These are phyloP conservation scores for Venturia oleaginea DNA, from an alignment of 2,329 filamentous ascomycete species.

Conservation along the genomic window DNA sequence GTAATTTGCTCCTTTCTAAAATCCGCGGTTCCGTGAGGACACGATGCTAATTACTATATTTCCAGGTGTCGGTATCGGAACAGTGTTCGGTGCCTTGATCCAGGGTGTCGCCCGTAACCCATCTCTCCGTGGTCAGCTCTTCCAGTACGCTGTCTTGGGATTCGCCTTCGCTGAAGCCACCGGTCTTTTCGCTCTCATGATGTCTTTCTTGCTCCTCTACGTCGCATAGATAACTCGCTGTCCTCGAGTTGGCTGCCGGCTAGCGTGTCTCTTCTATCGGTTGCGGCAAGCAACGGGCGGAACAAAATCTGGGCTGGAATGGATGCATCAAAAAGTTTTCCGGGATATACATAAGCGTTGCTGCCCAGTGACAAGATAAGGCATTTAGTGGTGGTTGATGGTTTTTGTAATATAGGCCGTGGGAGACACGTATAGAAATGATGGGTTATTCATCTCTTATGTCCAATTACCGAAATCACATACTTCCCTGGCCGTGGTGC, in stretches of 20 bases:
- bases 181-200: conserved; percentile 51
- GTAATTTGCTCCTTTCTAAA: not conserved
- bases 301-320: conserved; percentile 6
- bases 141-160: conserved; percentile 91
- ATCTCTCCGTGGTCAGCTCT: conserved; percentile 85
- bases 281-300: conserved; percentile 4
- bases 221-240: conserved; percentile 18
- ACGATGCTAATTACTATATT: not conserved
- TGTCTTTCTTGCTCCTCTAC: conserved; percentile 36
- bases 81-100: conserved; percentile 85
- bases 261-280: not conserved
- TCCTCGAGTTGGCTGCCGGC: not conserved
- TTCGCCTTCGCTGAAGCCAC: conserved; percentile 93
- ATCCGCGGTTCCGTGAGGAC: not conserved
- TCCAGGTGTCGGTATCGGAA: conserved; percentile 93
- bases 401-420: conserved; percentile 10
- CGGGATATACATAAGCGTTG: not conserved
- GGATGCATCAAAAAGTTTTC: not conserved
- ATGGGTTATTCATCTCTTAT: conserved; percentile 9
- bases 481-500: not conserved
- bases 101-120: conserved; percentile 90
- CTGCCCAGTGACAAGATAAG: not conserved
- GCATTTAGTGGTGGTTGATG: conserved; percentile 6
- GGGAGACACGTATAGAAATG: conserved; percentile 10
- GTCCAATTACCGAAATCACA: conserved; percentile 3